Evolutionary conservation across 768 basidiomycete genomes (phyloP).

Genomic region (Boletus vinaceobasis): DNA sequence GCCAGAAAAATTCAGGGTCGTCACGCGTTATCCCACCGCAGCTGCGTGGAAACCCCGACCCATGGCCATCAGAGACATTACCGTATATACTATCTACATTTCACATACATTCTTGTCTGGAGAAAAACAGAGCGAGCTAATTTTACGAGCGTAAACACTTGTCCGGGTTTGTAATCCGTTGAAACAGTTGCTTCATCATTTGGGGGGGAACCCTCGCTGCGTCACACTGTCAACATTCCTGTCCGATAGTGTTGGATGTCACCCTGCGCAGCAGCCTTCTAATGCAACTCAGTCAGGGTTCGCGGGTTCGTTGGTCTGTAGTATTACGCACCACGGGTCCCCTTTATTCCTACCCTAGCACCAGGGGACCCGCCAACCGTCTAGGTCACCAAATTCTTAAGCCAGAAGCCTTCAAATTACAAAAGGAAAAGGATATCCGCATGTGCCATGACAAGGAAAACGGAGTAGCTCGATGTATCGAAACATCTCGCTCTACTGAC

Average conservation of each 20-base stretch:
- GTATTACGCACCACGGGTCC: conserved; percentile 5
- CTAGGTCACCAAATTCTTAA: neutral
- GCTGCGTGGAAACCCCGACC: conserved; percentile 22
- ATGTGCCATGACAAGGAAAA: conserved; percentile 25
- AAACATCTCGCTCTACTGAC: conserved; percentile 19
- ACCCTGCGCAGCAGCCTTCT: conserved; percentile 18
- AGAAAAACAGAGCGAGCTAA: conserved; percentile 6
- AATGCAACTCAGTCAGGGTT: conserved; percentile 18
- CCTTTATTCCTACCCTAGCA: conserved; percentile 13
- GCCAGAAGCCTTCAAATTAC: conserved; percentile 9
- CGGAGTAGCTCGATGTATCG: conserved; percentile 17
- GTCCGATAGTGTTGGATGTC: conserved; percentile 5
- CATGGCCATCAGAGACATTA: conserved; percentile 13
- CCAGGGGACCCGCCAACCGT: conserved; percentile 9
- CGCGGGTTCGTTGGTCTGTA: conserved; percentile 8
- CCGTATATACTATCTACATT: conserved; percentile 6
- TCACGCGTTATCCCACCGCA: conserved; percentile 13
- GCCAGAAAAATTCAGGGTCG: conserved; percentile 22
- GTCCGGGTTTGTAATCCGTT: conserved; percentile 4
- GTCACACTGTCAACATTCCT: conserved; percentile 12
- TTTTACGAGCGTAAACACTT: conserved; percentile 8
- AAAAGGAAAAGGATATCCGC: conserved; percentile 9
- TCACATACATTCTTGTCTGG: conserved; percentile 3
- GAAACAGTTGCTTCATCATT: conserved; percentile 4
- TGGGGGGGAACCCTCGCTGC: neutral